A percentile compares a stretch with the other conserved stretches of the same genome.
phyloP scores from a whole-genome alignment of 1,139 yeast species.

The Schwanniomyces etchellsii region DNA sequence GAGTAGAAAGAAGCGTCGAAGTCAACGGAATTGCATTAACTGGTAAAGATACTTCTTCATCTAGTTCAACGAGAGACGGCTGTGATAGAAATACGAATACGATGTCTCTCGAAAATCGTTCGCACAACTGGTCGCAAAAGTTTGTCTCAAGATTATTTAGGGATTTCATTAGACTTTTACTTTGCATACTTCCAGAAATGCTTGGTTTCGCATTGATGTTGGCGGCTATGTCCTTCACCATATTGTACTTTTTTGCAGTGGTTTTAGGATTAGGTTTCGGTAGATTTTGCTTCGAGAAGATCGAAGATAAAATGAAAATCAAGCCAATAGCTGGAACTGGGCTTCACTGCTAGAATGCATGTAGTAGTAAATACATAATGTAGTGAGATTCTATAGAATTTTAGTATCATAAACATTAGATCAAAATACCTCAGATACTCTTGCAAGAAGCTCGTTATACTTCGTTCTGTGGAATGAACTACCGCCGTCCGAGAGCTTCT shows the following conservation, averaged over 20 bases:
- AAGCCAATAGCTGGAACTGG: slow-evolving; percentile 9
- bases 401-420: too few relatives aligned
- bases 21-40: not conserved
- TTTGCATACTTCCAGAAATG: slow-evolving; percentile 59
- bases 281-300: slow-evolving; percentile 60
- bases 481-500: slow-evolving; percentile 37
- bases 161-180: slow-evolving; percentile 48
- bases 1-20: not conserved
- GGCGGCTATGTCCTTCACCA: slow-evolving; percentile 67
- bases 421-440: too few relatives aligned
- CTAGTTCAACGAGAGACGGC: slow-evolving; percentile 5
- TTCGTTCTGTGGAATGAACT: slow-evolving; percentile 35
- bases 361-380: too few relatives aligned
- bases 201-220: slow-evolving; percentile 69
- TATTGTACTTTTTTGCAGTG: slow-evolving; percentile 67
- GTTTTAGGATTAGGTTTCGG: slow-evolving; percentile 65
- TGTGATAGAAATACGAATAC: slow-evolving; percentile 10
- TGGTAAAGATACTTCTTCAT: slow-evolving; percentile 6
- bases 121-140: slow-evolving; percentile 4
- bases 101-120: not conserved
- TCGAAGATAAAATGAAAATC: slow-evolving; percentile 20
- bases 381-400: too few relatives aligned
- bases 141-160: slow-evolving; percentile 30
- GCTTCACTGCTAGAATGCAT: slow-evolving; percentile 8
- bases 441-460: slow-evolving; percentile 32